Percentiles rank a stretch among this genome's conserved stretches.
Evolutionary conservation across 73 alveolate species (phyloP).

Genomic region (Uronychia binucleata): DNA sequence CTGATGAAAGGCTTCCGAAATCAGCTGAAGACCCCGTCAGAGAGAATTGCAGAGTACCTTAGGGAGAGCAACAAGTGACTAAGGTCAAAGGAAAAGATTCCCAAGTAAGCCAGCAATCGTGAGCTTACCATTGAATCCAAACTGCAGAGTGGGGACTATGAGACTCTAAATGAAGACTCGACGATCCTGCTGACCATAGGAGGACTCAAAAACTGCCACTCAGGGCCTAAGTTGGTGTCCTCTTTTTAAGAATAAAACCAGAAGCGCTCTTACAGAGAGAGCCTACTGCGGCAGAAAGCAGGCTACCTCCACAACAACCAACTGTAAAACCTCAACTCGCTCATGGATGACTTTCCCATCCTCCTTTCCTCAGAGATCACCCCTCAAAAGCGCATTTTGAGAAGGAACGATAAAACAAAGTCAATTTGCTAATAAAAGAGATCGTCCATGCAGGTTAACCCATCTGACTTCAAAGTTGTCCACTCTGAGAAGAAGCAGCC

Average conservation of each 20-base stretch:
- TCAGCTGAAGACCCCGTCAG: not conserved
- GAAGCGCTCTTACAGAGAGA: not conserved
- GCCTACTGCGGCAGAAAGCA: not conserved
- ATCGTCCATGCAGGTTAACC: not conserved
- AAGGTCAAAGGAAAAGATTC: not conserved
- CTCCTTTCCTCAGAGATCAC: not conserved
- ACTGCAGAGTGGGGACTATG: not conserved
- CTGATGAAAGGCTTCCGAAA: not conserved
- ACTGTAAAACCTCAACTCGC: not conserved
- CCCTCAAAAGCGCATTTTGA: not conserved
- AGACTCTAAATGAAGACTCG: not conserved
- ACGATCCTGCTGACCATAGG: not conserved
- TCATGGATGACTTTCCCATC: not conserved
- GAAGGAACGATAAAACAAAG: no score
- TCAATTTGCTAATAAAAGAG: not conserved
- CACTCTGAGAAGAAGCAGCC: not conserved
- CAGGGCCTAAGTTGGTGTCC: not conserved
- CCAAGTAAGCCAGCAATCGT: not conserved
- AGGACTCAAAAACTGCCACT: not conserved
- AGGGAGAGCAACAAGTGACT: not conserved
- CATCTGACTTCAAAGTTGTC: not conserved
- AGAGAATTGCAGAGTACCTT: not conserved
- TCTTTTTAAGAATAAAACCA: not conserved
- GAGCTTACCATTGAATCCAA: not conserved
- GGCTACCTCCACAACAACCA: not conserved